Evolutionary conservation across 306 rosid species (phyloP), one percentile per base, ranked within the genome.

Genomic region (Luffa acutangula): DNA sequence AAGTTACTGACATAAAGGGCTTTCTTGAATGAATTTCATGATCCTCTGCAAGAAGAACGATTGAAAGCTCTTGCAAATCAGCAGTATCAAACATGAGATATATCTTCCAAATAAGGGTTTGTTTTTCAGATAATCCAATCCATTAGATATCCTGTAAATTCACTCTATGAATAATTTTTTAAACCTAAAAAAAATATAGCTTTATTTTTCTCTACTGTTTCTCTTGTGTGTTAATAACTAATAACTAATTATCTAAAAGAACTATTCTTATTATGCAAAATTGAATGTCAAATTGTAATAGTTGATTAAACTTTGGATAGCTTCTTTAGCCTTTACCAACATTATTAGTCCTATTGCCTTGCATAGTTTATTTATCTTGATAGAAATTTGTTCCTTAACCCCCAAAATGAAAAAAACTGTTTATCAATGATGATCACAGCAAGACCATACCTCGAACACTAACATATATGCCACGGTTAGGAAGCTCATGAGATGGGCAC

Each of bases 401-500:
- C 31, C 21, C 33, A 51, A 74, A 49, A 21, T 1, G 14, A 49
- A 51, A 33, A 15, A 1, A 73, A 73, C 5, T 31, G 18, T 8
- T 73, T 43, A 49, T 14, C 45, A 73, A 14, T 37, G 52, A 76
- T 9, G n/a, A 84, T 43, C 20, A 53, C 4, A 49, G 21, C 52
- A 65, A 74, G 52, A 42, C 20, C 82, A 79, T 89, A 94, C 98
- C 98, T 89, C 97, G 92, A 81, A 94, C 87, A 36, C 86, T 54
- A 78, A 82, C 65, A 84, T 87, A 94, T 34, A 78, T 46, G 74
- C 91, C 98, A 56, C 98, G 98, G 83, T 62, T 87, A 10, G 98
- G 97, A 88, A 94, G 94, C 89, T 83, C 87, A 56, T 81, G 9
- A 41, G 83, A 45, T 0, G 94, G 96, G 75, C 98, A 94, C 76